Base-by-base conservation (phyloP, 2,329 filamentous ascomycete genomes). In the Apiospora marii region DNA sequence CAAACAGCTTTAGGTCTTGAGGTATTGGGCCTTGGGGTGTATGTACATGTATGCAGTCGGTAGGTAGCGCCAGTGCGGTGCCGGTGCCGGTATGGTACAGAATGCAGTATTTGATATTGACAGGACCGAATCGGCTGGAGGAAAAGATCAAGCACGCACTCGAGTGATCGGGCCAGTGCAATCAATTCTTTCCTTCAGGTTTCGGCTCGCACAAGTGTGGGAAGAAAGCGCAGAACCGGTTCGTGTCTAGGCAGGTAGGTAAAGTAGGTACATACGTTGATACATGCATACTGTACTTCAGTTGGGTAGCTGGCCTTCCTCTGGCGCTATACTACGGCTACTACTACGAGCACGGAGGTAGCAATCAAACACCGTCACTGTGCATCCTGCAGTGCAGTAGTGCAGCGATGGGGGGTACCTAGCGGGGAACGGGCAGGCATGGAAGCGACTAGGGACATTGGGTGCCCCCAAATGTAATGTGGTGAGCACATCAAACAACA, bases 131-230 rank as follows among this genome's bases (percentile, higher is more conserved):
- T 41, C 10, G 37, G 37, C 37, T 41, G 37, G 37, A 41, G 37
- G 7, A 41, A 41, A 41, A 41, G 37, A 41, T 41, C 37, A 7
- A 41, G 37, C 37, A 41, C 6, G 37, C 37, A 41, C 37, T 41
- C n/a, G n/a, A 24, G 16, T 51, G 10, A 13, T 24, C 48, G 10
- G 48, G 10, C n/a, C 16, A 19, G n/a, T 6, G n/a, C 7, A 22
- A 51, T 41, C 58, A 24, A 64, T 64, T 41, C 34, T 64, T 41
- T 41, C 34, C 58, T 41, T 64, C 58, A 64, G 34, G 58, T 64
- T 64, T 64, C 58, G 58, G 58, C 19, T 41, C 34, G 58, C 58
- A 64, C 58, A 64, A 64, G 58, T 64, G 58, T 64, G 58, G 30
- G 34, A 64, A 34, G 34, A 64, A 64, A 64, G 34, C 58, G 34